phyloP scores from a whole-genome alignment of 2,329 filamentous ascomycete genomes.

The Uncinocarpus reesii region DNA sequence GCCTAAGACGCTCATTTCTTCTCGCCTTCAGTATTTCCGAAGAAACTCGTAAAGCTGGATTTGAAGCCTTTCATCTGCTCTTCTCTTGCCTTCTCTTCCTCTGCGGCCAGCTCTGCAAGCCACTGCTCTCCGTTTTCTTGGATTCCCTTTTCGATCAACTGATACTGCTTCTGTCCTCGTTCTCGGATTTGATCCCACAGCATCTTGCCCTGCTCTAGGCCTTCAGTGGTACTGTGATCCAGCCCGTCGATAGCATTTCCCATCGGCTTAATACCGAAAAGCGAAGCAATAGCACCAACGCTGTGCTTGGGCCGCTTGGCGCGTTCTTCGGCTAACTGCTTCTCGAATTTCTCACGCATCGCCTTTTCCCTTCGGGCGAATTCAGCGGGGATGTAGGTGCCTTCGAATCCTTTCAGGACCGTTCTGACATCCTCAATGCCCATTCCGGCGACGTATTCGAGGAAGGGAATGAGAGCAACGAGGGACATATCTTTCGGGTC shows the following conservation, averaged over 20 bases:
- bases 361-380: slow-evolving; percentile 81
- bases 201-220: slow-evolving; percentile 89
- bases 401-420: slow-evolving; percentile 77
- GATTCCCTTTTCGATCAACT: slow-evolving; percentile 81
- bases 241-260: slow-evolving; percentile 49
- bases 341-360: slow-evolving; percentile 73
- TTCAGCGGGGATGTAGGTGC: slow-evolving; percentile 77
- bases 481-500: slow-evolving; percentile 74
- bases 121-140: slow-evolving; percentile 88
- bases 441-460: slow-evolving; percentile 95
- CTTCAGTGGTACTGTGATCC: slow-evolving; percentile 58
- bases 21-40: slow-evolving; percentile 27
- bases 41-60: slow-evolving; percentile 55
- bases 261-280: slow-evolving; percentile 66
- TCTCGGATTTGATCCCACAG: slow-evolving; percentile 88
- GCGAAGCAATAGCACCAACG: slow-evolving; percentile 57
- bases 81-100: slow-evolving; percentile 80
- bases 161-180: slow-evolving; percentile 79
- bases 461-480: slow-evolving; percentile 83
- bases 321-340: slow-evolving; percentile 60
- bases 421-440: slow-evolving; percentile 77
- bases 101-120: slow-evolving; percentile 83
- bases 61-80: slow-evolving; percentile 92
- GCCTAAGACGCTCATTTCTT: slow-evolving; percentile 3
- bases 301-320: slow-evolving; percentile 51